These are phyloP conservation scores for Thalassiosira hispida DNA, from an alignment of 352 stramenopile species.

Conservation along the genomic window DNA sequence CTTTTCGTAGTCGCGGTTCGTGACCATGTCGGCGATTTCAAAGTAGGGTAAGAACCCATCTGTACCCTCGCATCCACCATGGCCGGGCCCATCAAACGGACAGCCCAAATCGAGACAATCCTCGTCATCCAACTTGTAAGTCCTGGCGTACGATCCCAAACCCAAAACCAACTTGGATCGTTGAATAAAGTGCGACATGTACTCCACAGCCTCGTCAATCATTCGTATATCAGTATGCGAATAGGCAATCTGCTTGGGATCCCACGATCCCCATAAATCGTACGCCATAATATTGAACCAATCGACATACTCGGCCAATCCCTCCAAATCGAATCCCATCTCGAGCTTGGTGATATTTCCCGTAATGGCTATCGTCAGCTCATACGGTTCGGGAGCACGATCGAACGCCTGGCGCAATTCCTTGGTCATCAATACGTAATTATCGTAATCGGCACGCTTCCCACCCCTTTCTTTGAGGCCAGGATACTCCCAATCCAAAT, in stretches of 20 bases:
- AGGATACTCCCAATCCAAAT: slow-evolving; percentile 70
- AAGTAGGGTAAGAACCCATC: slow-evolving; percentile 66
- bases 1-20: slow-evolving; percentile 41
- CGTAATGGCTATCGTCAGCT: slow-evolving; percentile 54
- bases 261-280: slow-evolving; percentile 64
- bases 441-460: slow-evolving; percentile 61
- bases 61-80: slow-evolving; percentile 54
- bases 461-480: slow-evolving; percentile 49
- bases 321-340: slow-evolving; percentile 62
- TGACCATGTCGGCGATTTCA: slow-evolving; percentile 62
- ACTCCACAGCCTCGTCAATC: slow-evolving; percentile 65
- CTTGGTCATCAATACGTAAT: slow-evolving; percentile 65
- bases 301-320: slow-evolving; percentile 57
- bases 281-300: slow-evolving; percentile 72
- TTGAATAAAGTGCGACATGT: slow-evolving; percentile 66
- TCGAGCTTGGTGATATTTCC: slow-evolving; percentile 61
- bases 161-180: slow-evolving; percentile 58
- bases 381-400: slow-evolving; percentile 45
- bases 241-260: slow-evolving; percentile 46
- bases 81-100: slow-evolving; percentile 51
- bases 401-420: slow-evolving; percentile 59
- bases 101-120: slow-evolving; percentile 61
- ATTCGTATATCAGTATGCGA: slow-evolving; percentile 66
- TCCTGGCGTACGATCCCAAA: slow-evolving; percentile 59
- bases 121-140: slow-evolving; percentile 54